A percentile compares a stretch with the other conserved stretches of the same genome.
Conservation (phyloP, 345 rosid genomes). For the Eucalyptus melliodora region DNA sequence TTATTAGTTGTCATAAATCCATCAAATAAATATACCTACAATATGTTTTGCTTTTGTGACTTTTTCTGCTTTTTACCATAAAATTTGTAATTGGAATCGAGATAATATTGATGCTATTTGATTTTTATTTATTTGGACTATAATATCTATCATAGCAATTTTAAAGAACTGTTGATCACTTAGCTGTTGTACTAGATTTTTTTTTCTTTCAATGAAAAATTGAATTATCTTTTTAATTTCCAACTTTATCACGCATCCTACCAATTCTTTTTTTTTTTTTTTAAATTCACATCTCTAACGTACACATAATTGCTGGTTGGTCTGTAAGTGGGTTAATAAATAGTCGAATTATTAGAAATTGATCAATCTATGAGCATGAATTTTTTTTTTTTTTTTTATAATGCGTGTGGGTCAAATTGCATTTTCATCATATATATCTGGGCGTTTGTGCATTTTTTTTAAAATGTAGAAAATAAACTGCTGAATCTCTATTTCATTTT, state of each 20-base stretch:
- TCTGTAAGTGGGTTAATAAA: neutral
- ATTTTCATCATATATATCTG: neutral
- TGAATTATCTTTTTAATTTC: neutral
- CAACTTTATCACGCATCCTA: neutral
- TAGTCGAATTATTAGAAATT: neutral
- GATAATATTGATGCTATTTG: neutral
- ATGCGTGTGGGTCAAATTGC: neutral
- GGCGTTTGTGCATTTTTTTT: neutral
- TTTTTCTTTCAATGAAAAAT: neutral
- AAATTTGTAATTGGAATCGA: neutral
- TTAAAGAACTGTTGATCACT: neutral
- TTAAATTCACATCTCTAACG: neutral
- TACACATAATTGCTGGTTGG: neutral
- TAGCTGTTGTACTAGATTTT: neutral
- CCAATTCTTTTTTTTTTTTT: neutral
- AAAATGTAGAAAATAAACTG: neutral
- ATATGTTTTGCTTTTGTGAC: neutral
- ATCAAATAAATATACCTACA: neutral
- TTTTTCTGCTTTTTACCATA: neutral
- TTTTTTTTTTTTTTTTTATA: no score
- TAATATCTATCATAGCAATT: neutral
- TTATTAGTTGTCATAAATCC: neutral
- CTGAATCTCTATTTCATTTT: neutral
- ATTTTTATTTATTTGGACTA: neutral
- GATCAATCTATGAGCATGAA: neutral